Percentiles rank a stretch among this genome's conserved stretches.
phyloP scores from a whole-genome alignment of 257 asterid genomes.

The Rhazya stricta region DNA sequence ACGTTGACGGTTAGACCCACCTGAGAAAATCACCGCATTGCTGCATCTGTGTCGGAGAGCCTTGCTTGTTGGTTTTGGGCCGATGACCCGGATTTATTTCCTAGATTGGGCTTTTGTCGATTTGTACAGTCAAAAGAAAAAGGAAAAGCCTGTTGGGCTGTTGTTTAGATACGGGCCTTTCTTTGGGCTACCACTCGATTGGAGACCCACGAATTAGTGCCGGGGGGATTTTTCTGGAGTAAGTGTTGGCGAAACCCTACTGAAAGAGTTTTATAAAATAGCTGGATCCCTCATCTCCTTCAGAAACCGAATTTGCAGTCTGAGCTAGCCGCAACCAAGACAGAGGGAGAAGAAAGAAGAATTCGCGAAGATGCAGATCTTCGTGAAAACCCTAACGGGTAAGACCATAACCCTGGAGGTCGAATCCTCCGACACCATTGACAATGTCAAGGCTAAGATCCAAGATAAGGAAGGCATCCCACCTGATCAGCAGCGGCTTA shows the following conservation, averaged over 20 bases:
- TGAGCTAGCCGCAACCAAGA: neutral
- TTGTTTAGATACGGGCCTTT: neutral
- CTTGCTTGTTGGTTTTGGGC: no score
- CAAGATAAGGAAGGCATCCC: constrained; percentile 14
- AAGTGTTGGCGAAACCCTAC: neutral
- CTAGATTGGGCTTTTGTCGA: neutral
- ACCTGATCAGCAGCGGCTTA: constrained; percentile 8
- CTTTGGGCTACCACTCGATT: neutral
- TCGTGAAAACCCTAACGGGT: constrained; percentile 15
- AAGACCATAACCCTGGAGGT: constrained; percentile 12
- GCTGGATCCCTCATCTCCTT: neutral
- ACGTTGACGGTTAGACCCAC: no score
- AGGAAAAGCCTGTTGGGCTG: neutral
- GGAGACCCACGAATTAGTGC: neutral
- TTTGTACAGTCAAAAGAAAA: neutral
- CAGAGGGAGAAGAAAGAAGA: neutral
- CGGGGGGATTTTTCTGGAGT: neutral
- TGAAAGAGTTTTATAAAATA: neutral
- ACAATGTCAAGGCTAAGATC: constrained; percentile 12
- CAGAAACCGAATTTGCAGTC: neutral
- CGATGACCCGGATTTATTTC: neutral
- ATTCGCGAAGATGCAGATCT: constrained; percentile 13
- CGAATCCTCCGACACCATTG: constrained; percentile 11
- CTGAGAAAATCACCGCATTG: no score
- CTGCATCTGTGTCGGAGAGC: no score